A percentile compares a stretch with the other conserved stretches of the same genome.
These are phyloP conservation scores for Excoecaria agallocha DNA, from an alignment of 345 rosid species.

Conservation along the genomic window DNA sequence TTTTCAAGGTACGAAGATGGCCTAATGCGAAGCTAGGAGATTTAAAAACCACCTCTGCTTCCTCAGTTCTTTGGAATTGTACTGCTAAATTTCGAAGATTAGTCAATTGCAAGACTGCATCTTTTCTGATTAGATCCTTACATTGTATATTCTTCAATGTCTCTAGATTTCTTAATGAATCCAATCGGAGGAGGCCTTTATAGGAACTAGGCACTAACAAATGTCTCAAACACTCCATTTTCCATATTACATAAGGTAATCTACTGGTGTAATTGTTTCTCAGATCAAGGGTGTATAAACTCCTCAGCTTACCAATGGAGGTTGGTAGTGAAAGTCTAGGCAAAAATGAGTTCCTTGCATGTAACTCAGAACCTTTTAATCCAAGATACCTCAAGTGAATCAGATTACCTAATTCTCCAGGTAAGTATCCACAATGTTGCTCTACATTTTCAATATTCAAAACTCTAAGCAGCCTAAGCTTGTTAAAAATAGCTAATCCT, in stretches of 20 bases:
- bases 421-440: background rate
- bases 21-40: background rate
- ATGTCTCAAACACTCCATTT: slow-evolving; percentile 5
- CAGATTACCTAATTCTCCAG: background rate
- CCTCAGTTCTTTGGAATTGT: background rate
- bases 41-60: background rate
- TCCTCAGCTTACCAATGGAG: background rate
- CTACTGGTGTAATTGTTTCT: background rate
- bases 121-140: background rate
- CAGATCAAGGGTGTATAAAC: slow-evolving; percentile 1
- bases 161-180: background rate
- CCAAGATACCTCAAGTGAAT: slow-evolving; percentile 3
- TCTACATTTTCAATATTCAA: background rate
- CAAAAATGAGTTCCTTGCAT: no score
- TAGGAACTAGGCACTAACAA: background rate
- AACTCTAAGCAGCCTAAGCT: background rate
- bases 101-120: background rate
- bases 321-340: background rate
- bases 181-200: background rate
- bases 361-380: background rate
- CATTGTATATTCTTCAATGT: background rate
- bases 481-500: background rate
- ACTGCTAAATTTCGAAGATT: slow-evolving; percentile 10
- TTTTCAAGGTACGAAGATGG: background rate
- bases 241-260: background rate